Percentiles rank a stretch among this genome's conserved stretches.
Conservation (phyloP, 2,329 filamentous ascomycete species). For the Aureobasidium zeae region DNA sequence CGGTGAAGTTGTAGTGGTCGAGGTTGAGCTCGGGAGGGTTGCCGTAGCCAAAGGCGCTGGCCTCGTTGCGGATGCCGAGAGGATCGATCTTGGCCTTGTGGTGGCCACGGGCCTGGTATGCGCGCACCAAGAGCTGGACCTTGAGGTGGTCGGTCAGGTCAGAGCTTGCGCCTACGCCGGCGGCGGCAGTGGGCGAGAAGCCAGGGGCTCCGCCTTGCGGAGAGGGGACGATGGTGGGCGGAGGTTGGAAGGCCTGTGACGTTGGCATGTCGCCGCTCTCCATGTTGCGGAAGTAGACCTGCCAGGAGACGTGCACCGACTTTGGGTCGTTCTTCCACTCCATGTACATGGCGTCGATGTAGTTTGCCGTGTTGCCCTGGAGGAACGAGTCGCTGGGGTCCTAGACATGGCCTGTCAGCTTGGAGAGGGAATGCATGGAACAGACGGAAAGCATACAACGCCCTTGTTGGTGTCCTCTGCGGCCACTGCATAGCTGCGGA, state of each 20-base stretch:
- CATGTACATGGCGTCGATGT: constrained; percentile 99
- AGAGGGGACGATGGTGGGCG: constrained; percentile 79
- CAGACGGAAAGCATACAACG: constrained; percentile 44
- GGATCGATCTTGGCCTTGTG: constrained; percentile 98
- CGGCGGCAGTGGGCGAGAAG: constrained; percentile 53
- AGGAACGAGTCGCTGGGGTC: constrained; percentile 95
- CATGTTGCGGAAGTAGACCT: constrained; percentile 99
- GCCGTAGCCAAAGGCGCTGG: constrained; percentile 72
- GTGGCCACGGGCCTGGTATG: constrained; percentile 95
- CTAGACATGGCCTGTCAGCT: constrained; percentile 32
- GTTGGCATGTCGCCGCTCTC: constrained; percentile 96
- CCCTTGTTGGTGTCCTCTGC: constrained; percentile 51
- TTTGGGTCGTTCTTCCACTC: constrained; percentile 90
- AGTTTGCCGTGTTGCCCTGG: constrained; percentile 93
- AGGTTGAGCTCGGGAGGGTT: constrained; percentile 88
- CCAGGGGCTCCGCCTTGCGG: constrained; percentile 70
- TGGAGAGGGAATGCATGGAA: not conserved
- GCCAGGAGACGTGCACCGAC: constrained; percentile 96
- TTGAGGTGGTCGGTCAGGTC: constrained; percentile 95
- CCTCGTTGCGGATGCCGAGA: constrained; percentile 81
- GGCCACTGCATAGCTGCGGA: constrained; percentile 49
- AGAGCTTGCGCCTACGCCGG: constrained; percentile 58
- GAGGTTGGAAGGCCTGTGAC: constrained; percentile 91
- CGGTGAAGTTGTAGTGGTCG: constrained; percentile 89
- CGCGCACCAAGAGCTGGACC: constrained; percentile 91